phyloP scores from a whole-genome alignment of 345 rosid species.

The Eucalyptus pauciflora region DNA sequence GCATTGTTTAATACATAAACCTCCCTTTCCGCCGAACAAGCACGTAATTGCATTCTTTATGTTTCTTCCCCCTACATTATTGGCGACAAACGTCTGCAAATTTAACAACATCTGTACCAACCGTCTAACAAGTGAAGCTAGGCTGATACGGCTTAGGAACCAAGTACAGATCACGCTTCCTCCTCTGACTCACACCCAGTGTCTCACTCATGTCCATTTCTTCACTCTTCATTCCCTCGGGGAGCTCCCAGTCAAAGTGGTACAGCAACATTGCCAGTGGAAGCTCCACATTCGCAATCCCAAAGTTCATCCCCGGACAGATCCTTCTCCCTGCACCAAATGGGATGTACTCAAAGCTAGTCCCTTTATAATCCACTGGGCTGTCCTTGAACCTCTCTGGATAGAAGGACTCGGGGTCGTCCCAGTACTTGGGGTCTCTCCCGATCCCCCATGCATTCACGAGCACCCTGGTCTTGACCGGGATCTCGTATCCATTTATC shows the following conservation, averaged over 20 bases:
- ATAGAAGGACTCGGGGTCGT: background rate
- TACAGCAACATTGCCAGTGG: slow-evolving; percentile 8
- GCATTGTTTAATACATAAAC: background rate
- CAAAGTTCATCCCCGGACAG: slow-evolving; percentile 11
- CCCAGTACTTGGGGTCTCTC: slow-evolving; percentile 17
- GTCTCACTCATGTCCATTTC: background rate
- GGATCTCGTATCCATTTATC: slow-evolving; percentile 4
- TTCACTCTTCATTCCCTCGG: background rate
- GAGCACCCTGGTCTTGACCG: background rate
- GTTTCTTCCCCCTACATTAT: background rate
- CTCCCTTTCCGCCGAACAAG: background rate
- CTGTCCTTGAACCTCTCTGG: background rate
- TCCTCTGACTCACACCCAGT: background rate
- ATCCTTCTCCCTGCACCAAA: slow-evolving; percentile 17
- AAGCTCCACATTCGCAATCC: background rate
- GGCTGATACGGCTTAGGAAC: background rate
- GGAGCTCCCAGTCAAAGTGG: slow-evolving; percentile 15
- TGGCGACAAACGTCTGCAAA: background rate
- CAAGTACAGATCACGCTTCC: background rate
- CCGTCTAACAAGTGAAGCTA: background rate
- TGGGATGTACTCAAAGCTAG: slow-evolving; percentile 2
- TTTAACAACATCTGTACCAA: background rate
- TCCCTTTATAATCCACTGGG: slow-evolving; percentile 6
- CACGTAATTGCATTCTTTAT: background rate
- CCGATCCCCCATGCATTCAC: slow-evolving; percentile 12